phyloP scores from a whole-genome alignment of 305 asterid species.

The Withania somnifera region DNA sequence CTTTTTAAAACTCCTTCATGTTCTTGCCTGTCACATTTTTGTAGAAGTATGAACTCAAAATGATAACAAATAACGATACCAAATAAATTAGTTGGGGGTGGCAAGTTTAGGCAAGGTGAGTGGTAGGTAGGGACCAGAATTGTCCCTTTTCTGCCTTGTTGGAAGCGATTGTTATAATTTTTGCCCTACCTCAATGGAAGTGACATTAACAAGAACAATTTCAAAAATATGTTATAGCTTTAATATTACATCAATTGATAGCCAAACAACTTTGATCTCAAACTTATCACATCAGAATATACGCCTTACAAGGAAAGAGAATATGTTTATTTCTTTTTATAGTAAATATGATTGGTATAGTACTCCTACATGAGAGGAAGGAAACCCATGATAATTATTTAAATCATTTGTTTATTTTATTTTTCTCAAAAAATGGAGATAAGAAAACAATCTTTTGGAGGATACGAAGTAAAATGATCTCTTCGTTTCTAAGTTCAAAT shows the following conservation, averaged over 20 bases:
- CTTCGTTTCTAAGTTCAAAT: background rate
- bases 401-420: no score
- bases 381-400: background rate
- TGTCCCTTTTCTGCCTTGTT: no score
- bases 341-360: no score
- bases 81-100: no score
- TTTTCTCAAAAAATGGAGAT: no score
- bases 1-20: no score
- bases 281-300: background rate
- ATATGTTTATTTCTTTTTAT: background rate
- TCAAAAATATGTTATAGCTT: background rate
- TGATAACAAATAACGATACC: no score
- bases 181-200: background rate
- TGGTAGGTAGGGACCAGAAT: no score
- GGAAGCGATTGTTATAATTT: background rate
- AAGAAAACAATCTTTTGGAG: no score
- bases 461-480: background rate
- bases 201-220: background rate
- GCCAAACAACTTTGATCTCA: background rate
- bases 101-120: no score
- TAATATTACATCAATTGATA: background rate
- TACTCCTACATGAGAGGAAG: background rate
- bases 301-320: background rate
- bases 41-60: no score
- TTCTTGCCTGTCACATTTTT: no score